These are phyloP conservation scores for Malus hybrid DNA, from an alignment of 331 rosid genomes.

Conservation along the genomic window DNA sequence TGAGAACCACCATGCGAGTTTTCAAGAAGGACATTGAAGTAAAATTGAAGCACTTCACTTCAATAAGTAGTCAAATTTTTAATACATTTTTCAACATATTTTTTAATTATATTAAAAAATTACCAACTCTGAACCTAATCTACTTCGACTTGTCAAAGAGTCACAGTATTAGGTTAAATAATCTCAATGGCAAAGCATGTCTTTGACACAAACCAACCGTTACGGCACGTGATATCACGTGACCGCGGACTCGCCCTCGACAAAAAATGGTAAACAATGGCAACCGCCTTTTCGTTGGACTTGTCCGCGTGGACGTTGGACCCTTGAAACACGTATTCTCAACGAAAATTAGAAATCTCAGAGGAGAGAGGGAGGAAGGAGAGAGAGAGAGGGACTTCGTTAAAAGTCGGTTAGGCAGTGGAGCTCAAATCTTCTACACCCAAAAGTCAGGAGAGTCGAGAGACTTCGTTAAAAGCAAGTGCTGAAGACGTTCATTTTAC, in stretches of 20 bases:
- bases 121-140: too few species aligned
- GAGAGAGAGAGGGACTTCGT: background rate
- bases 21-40: too few species aligned
- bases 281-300: background rate
- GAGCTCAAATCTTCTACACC: too few species aligned
- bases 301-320: background rate
- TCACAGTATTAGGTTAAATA: too few species aligned
- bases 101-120: too few species aligned
- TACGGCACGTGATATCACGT: background rate
- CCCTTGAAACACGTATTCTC: background rate
- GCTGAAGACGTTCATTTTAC: background rate
- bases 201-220: background rate
- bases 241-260: background rate
- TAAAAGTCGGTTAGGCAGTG: background rate
- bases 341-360: background rate
- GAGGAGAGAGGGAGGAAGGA: background rate
- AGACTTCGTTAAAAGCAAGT: background rate
- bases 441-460: background rate
- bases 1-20: too few species aligned
- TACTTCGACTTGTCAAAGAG: too few species aligned
- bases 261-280: background rate
- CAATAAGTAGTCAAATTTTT: too few species aligned
- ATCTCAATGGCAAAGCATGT: background rate
- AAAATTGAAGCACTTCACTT: too few species aligned
- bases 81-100: too few species aligned